Base-by-base conservation (phyloP, 2,329 filamentous ascomycete genomes). In the Waltergamsia citrina region DNA sequence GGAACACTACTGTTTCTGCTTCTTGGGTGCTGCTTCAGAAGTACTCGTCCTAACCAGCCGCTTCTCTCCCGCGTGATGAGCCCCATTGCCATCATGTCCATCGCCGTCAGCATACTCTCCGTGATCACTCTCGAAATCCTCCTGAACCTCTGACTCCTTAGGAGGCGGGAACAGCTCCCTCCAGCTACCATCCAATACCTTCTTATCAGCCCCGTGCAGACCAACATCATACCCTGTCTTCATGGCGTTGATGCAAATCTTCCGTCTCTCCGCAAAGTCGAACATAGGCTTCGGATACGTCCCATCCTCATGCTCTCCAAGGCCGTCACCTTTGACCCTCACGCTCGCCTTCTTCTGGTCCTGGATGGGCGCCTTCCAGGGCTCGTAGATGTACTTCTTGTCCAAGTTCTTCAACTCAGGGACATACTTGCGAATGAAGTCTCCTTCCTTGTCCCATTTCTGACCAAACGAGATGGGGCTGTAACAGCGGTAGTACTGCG, bases 281-380 rank as follows among this genome's bases (percentile, higher is more conserved):
- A 88, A 84, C 71, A 87, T 86, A 2, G 81, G 80, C 49, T 79
- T 79, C 2, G 81, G 81, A 51, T 87, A 88, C 1, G 67, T 57
- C 1, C 62, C 65, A 17, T 64, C 57, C 4, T 64, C 57, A 22
- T 52, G 44, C 15, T 57, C 56, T 6, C 47, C 50, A 19, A 64
- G 50, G 3, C 67, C 69, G 41, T 78, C 65, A 0, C 73, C 75
- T 29, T 62, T 69, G 34, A 84, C 59, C 14, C 71, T 50, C 33
- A 83, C 79, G 0, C 76, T 72, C 37, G 81, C 83, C 46, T 69
- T 75, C 51, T 74, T 81, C 59, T 85, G 77, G 37, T 85, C 81
- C 15, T 56, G 57, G 25, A 78, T 65, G 3, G 77, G 76, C 27
- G 81, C 80, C 49, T 80, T 85, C 77, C 81, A 84, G 6, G 83